Conservation (phyloP, 2,329 filamentous ascomycete genomes). For the Talaromyces rugulosus region DNA sequence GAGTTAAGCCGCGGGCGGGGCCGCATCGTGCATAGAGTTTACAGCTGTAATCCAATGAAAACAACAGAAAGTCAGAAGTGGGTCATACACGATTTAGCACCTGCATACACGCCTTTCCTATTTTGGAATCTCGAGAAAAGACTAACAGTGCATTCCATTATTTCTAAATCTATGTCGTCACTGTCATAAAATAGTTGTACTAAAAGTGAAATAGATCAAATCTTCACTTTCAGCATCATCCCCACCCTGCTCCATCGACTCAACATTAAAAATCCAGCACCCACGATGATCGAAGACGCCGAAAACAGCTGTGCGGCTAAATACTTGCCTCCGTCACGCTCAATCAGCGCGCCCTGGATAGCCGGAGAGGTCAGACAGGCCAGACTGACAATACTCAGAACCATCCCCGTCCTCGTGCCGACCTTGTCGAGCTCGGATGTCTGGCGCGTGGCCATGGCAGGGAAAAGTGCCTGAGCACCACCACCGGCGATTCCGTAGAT, state of each 20-base stretch:
- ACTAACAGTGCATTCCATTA: too few species aligned
- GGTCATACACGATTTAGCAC: not conserved
- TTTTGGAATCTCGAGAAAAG: not conserved
- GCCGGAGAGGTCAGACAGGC: conserved; percentile 53
- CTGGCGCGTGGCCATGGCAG: conserved; percentile 57
- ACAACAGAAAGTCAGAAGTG: too few species aligned
- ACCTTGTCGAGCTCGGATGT: conserved; percentile 48
- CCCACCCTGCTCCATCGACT: conserved; percentile 7
- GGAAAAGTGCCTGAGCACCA: conserved; percentile 48
- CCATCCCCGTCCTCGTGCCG: conserved; percentile 54
- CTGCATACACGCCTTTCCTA: not conserved
- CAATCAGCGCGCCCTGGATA: conserved; percentile 51
- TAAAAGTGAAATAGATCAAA: not conserved
- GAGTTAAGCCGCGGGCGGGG: not conserved
- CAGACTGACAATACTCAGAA: conserved; percentile 51
- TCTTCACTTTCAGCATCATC: conserved; percentile 3
- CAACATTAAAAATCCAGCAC: not conserved
- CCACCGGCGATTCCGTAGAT: conserved; percentile 9
- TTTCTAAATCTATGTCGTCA: not conserved
- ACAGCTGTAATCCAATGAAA: too few species aligned
- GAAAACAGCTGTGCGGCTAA: conserved; percentile 10
- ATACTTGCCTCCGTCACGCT: conserved; percentile 3
- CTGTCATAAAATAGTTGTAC: not conserved
- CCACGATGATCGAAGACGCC: conserved; percentile 1
- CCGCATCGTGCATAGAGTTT: too few species aligned